Evolutionary conservation across 495 filamentous ascomycete species (phyloP).

Genomic region (Penicillium nucicola): DNA sequence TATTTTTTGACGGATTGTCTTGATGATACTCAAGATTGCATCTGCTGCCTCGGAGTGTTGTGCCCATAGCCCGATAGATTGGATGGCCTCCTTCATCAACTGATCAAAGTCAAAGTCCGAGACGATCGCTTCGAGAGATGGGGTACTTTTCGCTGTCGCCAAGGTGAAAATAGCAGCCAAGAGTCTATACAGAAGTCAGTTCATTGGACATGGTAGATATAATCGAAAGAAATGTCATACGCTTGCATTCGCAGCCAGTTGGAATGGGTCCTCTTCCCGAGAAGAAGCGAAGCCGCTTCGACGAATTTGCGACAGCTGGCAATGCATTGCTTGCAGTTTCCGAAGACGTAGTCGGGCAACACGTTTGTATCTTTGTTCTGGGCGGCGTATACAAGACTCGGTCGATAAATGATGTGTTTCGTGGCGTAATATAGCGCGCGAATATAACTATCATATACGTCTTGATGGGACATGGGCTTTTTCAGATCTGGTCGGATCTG

Average conservation of each 20-base stretch:
- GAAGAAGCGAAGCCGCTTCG: conserved; percentile 3
- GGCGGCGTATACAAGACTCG: conserved; percentile 14
- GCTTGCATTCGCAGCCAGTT: conserved; percentile 17
- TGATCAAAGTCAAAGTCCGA: conserved; percentile 19
- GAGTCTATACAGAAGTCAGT: conserved; percentile 4
- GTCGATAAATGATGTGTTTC: conserved; percentile 18
- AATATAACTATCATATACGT: conserved; percentile 13
- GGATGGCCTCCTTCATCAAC: conserved; percentile 8
- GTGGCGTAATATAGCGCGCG: conserved; percentile 16
- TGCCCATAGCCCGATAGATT: conserved; percentile 12
- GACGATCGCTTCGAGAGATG: conserved; percentile 10
- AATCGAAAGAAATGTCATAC: background rate
- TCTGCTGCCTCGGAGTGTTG: conserved; percentile 12
- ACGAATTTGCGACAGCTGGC: conserved; percentile 18
- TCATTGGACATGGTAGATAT: too few species aligned
- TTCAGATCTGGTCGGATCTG: conserved; percentile 11
- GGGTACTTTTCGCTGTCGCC: conserved; percentile 15
- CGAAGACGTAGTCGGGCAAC: conserved; percentile 7
- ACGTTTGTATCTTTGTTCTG: background rate
- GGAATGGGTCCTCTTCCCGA: conserved; percentile 12
- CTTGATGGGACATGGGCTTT: background rate
- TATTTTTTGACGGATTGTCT: conserved; percentile 17
- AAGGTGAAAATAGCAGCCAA: conserved; percentile 18
- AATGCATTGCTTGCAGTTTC: conserved; percentile 15
- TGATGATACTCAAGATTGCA: conserved; percentile 15